Evolutionary conservation across 192 early-diverging fungal genomes (phyloP), one percentile per base, ranked within the genome.

Genomic region (Entophlyctis luteolus): DNA sequence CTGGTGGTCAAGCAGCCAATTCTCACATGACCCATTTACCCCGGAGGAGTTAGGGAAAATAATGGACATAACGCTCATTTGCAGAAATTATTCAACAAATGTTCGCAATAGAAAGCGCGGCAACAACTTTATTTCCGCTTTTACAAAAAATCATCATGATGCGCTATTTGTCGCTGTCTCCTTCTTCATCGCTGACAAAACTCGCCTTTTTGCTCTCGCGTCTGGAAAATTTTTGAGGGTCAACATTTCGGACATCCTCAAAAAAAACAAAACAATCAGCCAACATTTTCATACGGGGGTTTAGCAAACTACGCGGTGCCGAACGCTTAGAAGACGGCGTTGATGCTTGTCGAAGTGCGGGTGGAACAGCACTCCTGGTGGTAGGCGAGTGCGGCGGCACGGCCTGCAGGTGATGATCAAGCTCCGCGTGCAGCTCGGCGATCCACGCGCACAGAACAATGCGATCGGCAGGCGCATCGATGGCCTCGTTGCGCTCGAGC

Each of bases 281-380:
- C 10, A 16, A 57, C 55, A 57, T 57, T 57, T 57, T 57, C 29
- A 57, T 35, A 12, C 55, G 55, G 8, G 55, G 55, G 2, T 57
- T 57, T 8, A 57, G 32, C 0, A 57, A 36, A 27, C 29, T 34
- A 18, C 25, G 32, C 33, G 55, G 55, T 16, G 55, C 55, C 8
- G 22, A 6, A 1, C 55, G 27, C 37, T 57, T 57, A 12, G 37
- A 36, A 12, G 55, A 53, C 12, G 50, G 12, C 20, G 2, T 53
- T 53, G 50, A 12, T 53, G 20, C 22, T 53, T 25, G 50, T 27
- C 16, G 22, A 25, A 25, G 25, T 25, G n/a, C n/a, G n/a, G n/a
- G n/a, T n/a, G 25, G 1, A 20, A 25, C 20, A 16, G 29, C 29
- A 14, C 22, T 12, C 20, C 16, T 14, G 12, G 50, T 12, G 23